Evolutionary conservation across 352 stramenopile species (phyloP).

Genomic region (Saprolegnia parasitica): DNA sequence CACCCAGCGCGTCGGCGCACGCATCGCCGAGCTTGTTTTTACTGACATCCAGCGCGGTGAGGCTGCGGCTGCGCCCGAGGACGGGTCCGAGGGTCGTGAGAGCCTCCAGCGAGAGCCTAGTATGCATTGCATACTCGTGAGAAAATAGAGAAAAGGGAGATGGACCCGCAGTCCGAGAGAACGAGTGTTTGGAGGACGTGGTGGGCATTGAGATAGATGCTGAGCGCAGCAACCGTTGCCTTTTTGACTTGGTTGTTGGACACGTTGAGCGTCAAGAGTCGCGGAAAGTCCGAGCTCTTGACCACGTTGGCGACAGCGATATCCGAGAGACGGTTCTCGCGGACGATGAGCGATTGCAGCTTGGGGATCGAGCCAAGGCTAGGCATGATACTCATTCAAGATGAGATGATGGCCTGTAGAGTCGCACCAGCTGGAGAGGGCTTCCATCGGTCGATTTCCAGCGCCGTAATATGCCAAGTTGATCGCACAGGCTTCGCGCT

Average conservation of each 20-base stretch:
- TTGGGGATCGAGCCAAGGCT: slow-evolving; percentile 24
- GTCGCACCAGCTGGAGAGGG: slow-evolving; percentile 14
- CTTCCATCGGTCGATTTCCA: slow-evolving; percentile 23
- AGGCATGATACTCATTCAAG: neutral
- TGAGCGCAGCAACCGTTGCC: neutral
- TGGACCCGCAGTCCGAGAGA: slow-evolving; percentile 21
- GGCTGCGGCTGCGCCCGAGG: slow-evolving; percentile 7
- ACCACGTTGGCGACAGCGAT: slow-evolving; percentile 17
- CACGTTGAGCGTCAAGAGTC: slow-evolving; percentile 26
- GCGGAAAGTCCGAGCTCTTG: slow-evolving; percentile 25
- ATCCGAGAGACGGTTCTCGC: slow-evolving; percentile 22
- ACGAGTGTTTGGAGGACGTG: slow-evolving; percentile 23
- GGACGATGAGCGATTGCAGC: slow-evolving; percentile 22
- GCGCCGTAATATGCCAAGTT: slow-evolving; percentile 27
- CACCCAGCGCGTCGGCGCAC: slow-evolving; percentile 49
- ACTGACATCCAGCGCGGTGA: slow-evolving; percentile 22
- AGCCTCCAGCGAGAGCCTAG: slow-evolving; percentile 2
- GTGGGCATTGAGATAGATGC: slow-evolving; percentile 17
- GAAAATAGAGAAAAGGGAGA: neutral
- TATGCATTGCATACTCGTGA: neutral
- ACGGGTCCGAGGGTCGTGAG: neutral
- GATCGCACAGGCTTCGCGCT: slow-evolving; percentile 18
- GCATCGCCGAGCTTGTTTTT: slow-evolving; percentile 48
- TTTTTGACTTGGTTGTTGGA: slow-evolving; percentile 13
- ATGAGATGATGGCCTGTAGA: neutral